These are phyloP conservation scores for Acacia concinna DNA, from an alignment of 331 rosid genomes.

Conservation along the genomic window DNA sequence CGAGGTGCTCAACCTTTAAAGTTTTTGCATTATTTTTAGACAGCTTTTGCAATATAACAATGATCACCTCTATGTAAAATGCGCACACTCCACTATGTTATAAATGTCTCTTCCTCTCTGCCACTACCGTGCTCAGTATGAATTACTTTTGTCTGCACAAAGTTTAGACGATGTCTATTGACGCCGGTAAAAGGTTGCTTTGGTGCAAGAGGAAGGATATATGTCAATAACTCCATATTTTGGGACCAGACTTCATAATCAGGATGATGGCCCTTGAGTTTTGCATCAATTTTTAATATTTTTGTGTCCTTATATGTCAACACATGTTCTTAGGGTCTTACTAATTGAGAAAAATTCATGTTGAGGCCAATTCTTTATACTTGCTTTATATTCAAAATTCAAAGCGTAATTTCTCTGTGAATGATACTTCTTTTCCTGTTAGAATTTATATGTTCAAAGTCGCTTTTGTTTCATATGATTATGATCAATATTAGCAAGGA, in stretches of 20 bases:
- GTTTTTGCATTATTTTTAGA: background rate
- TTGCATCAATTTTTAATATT: background rate
- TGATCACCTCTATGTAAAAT: constrained; percentile 1
- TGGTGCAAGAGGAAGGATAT: background rate
- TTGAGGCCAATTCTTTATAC: background rate
- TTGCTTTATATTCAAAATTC: background rate
- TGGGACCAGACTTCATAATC: background rate
- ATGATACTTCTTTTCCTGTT: background rate
- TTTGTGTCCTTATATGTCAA: background rate
- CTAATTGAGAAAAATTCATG: background rate
- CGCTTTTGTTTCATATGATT: background rate
- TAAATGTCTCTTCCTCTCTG: background rate
- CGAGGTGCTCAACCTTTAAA: constrained; percentile 30
- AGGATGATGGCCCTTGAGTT: background rate
- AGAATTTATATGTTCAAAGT: background rate
- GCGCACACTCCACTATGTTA: background rate
- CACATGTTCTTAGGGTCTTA: background rate
- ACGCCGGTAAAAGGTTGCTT: constrained; percentile 1
- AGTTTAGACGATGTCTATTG: constrained; percentile 26
- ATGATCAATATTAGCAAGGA: background rate
- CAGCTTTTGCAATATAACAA: background rate
- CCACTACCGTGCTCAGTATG: background rate
- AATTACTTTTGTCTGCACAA: constrained; percentile 10
- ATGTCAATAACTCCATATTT: background rate
- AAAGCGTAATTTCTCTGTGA: background rate